Evolutionary conservation across 768 basidiomycete genomes (phyloP).

Genomic region (Leccinum sublutescens): DNA sequence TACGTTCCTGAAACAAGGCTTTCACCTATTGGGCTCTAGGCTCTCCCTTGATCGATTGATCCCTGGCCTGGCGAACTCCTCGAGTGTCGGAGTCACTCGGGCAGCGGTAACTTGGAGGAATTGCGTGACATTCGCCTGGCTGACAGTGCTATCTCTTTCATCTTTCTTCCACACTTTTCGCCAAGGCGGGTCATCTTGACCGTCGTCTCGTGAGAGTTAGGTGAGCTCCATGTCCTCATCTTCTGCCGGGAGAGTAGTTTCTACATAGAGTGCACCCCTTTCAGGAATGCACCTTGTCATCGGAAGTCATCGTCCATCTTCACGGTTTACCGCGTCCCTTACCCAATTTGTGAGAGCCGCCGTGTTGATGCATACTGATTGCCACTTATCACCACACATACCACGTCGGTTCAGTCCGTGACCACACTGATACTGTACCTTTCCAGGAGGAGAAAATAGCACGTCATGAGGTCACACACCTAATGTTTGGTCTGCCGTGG

Average conservation of each 20-base stretch:
- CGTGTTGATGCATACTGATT: neutral
- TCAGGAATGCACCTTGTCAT: neutral
- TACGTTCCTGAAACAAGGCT: slow-evolving; percentile 1
- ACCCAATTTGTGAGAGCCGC: neutral
- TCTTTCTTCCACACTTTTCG: neutral
- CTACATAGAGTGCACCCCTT: neutral
- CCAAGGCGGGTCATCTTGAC: neutral
- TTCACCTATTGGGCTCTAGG: neutral
- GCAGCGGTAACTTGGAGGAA: neutral
- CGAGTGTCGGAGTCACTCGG: slow-evolving; percentile 1
- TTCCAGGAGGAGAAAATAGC: neutral
- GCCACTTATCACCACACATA: slow-evolving; percentile 1
- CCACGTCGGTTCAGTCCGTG: neutral
- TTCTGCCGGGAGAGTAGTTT: slow-evolving; percentile 1
- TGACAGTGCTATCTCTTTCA: neutral
- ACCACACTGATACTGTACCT: neutral
- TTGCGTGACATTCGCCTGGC: neutral
- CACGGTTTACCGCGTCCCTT: neutral
- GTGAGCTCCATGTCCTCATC: neutral
- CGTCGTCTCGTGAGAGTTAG: neutral
- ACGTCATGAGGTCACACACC: neutral
- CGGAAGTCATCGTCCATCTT: neutral
- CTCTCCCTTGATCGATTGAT: neutral
- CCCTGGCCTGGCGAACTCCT: neutral
- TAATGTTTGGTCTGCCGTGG: neutral